These are phyloP conservation scores for Neohortaea acidophila DNA, from an alignment of 495 filamentous ascomycete species.

Conservation along the genomic window DNA sequence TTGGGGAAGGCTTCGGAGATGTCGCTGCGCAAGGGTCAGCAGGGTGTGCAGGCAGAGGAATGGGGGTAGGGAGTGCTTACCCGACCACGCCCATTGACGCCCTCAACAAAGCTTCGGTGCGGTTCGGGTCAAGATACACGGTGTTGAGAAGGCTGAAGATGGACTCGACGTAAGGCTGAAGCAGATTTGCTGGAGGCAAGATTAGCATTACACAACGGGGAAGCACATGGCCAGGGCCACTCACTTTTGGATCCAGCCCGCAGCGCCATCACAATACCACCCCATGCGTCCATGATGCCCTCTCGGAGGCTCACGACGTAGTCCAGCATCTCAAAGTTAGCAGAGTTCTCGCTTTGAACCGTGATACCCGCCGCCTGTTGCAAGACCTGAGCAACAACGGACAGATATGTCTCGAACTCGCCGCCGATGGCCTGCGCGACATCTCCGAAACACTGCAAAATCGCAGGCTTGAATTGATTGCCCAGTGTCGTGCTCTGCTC, in stretches of 20 bases:
- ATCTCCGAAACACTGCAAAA: constrained; percentile 94
- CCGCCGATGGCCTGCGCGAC: constrained; percentile 91
- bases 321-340: constrained; percentile 79
- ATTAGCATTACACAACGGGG: constrained; percentile 4
- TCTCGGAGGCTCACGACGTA: constrained; percentile 89
- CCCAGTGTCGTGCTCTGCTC: constrained; percentile 51
- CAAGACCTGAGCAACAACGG: constrained; percentile 81
- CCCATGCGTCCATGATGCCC: constrained; percentile 98
- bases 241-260: constrained; percentile 63
- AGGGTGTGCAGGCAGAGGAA: too few relatives aligned
- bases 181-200: constrained; percentile 37
- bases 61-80: constrained; percentile 38
- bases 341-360: constrained; percentile 45
- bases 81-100: constrained; percentile 92
- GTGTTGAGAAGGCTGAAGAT: constrained; percentile 81
- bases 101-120: constrained; percentile 80
- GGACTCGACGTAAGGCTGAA: constrained; percentile 64
- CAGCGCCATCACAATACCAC: constrained; percentile 84
- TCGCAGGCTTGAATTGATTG: constrained; percentile 96
- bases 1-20: constrained; percentile 84
- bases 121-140: constrained; percentile 64
- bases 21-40: constrained; percentile 59
- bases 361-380: constrained; percentile 80
- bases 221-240: constrained; percentile 16
- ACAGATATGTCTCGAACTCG: constrained; percentile 81